A percentile compares a stretch with the other conserved stretches of the same genome.
These are phyloP conservation scores for Cutaneotrichosporon daszewskae DNA, from an alignment of 1,284 basidiomycete genomes.

Conservation along the genomic window DNA sequence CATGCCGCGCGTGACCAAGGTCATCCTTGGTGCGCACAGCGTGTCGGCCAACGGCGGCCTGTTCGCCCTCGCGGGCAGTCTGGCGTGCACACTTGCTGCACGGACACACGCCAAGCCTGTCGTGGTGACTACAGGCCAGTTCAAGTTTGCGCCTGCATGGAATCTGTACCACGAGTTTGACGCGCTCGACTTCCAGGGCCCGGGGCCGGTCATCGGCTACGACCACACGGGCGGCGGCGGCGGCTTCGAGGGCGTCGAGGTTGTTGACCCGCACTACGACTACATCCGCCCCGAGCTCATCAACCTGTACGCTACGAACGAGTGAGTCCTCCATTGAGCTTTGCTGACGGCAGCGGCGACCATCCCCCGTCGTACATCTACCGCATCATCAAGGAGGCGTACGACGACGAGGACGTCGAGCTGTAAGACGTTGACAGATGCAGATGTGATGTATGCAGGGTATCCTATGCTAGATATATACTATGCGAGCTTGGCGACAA, in stretches of 20 bases:
- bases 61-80: conserved; percentile 78
- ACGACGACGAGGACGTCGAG: conserved; percentile 83
- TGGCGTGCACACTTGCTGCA: conserved; percentile 83
- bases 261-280: conserved; percentile 88
- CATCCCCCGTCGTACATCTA: conserved; percentile 89
- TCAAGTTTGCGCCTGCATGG: conserved; percentile 93
- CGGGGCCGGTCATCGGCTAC: conserved; percentile 67
- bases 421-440: conserved; percentile 40
- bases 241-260: conserved; percentile 79
- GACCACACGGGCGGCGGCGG: conserved; percentile 60
- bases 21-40: conserved; percentile 86
- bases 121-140: conserved; percentile 89
- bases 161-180: conserved; percentile 82
- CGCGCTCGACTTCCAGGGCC: conserved; percentile 80
- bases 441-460: conserved; percentile 18
- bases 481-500: too few relatives aligned
- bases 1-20: conserved; percentile 95
- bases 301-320: conserved; percentile 92
- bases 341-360: conserved; percentile 60
- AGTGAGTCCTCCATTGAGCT: conserved; percentile 58
- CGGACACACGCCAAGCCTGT: conserved; percentile 86
- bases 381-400: conserved; percentile 81
- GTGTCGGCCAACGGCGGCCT: conserved; percentile 94
- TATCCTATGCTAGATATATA: conserved; percentile 11
- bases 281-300: conserved; percentile 88